Conservation (phyloP, 306 rosid genomes). For the Medicago arabica region DNA sequence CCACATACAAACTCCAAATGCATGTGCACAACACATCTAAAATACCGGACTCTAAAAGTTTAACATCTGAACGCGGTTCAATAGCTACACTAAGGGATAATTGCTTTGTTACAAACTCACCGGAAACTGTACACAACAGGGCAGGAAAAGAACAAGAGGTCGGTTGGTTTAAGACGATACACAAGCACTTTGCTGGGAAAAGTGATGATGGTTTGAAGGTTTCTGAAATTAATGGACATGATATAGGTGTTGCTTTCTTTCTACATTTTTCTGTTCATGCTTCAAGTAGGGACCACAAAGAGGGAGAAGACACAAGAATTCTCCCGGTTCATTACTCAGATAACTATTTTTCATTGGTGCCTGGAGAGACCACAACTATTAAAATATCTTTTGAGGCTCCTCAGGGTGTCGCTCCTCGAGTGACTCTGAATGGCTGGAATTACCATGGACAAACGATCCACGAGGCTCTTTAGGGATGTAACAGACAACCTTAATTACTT, state of each 20-base stretch:
- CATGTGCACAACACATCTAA: constrained; percentile 72
- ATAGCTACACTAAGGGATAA: constrained; percentile 48
- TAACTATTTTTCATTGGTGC: constrained; percentile 92
- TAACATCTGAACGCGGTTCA: constrained; percentile 49
- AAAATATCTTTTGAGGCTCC: constrained; percentile 73
- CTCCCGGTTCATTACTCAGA: constrained; percentile 93
- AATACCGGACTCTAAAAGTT: constrained; percentile 51
- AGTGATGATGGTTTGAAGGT: constrained; percentile 50
- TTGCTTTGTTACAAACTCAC: constrained; percentile 36
- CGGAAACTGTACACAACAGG: constrained; percentile 34
- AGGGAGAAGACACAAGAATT: constrained; percentile 86
- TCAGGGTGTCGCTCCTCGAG: constrained; percentile 66
- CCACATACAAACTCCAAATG: constrained; percentile 66
- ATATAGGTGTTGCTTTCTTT: constrained; percentile 88
- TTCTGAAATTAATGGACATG: constrained; percentile 62
- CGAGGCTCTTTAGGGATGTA: constrained; percentile 42
- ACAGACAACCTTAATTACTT: constrained; percentile 8
- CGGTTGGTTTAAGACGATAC: constrained; percentile 66
- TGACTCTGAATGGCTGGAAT: constrained; percentile 82
- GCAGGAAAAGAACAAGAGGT: constrained; percentile 43
- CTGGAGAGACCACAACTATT: constrained; percentile 76
- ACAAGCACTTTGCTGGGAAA: constrained; percentile 44
- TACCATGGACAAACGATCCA: constrained; percentile 53
- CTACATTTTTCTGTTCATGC: constrained; percentile 84
- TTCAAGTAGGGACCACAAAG: constrained; percentile 54